Base-by-base conservation (phyloP, 352 stramenopile genomes). In the Peronosclerospora sorghi region DNA sequence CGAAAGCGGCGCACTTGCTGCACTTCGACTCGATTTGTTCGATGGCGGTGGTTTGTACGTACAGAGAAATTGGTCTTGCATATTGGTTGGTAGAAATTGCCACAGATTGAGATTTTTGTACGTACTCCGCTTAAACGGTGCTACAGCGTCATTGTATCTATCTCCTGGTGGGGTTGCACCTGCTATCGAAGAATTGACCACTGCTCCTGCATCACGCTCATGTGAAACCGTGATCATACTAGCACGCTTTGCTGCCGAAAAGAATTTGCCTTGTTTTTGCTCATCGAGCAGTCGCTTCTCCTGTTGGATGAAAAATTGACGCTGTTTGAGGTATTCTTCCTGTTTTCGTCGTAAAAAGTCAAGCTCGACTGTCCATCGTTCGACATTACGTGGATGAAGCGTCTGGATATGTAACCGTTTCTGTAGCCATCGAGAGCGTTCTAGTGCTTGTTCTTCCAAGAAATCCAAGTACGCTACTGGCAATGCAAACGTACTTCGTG, bases 71-170 rank as follows among this genome's bases (percentile, higher is more conserved):
- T 88, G 76, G 43, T 88, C 65, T 54, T 92, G 79, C 74, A 92
- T 86, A 58, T 92, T 92, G 13, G 79, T 92, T 0, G 79, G 68
- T 9, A 92, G 26, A 32, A 78, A 84, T 41, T 88, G 73, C 79
- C 79, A 92, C 20, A 79, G 38, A 13, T 85, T 73, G 9, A 86
- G 52, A 26, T 63, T 83, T 42, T 89, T 88, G 67, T 73, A 86
- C 44, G 77, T 89, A 61, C 79, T 92, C 32, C 74, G 70, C 55
- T 88, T 88, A 60, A 92, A 92, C 9, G 75, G 73, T 6, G 73
- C 65, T 12, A 77, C 41, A 8, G 71, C 30, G 14, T 82, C 68
- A 9, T 32, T 38, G 2, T 64, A 46, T 8, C 23, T 30, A 17
- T 35, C 42, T n/a, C 32, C 39, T 8, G 59, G 42, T 13, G 45